Evolutionary conservation across 2,329 filamentous ascomycete species (phyloP), one percentile per base, ranked within the genome.

Genomic region (Meredithiella fracta): DNA sequence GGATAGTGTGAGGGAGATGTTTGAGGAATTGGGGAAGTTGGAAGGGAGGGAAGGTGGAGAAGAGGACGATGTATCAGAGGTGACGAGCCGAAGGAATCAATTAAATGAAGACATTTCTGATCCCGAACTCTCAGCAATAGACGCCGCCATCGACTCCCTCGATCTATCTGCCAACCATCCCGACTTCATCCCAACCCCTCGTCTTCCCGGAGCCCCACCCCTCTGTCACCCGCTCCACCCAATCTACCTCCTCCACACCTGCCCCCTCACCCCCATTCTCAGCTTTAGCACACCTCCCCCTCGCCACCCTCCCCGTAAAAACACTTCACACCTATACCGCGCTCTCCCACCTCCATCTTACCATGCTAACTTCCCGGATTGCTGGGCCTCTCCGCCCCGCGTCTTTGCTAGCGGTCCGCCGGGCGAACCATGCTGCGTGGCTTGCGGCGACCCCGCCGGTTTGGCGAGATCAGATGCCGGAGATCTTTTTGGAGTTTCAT

Each of bases 381-480:
- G 29, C 42, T 26, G 42, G 51, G 2, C 47, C 49, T 29, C 52
- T 40, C 29, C 42, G 40, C 3, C 20, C 23, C 52, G 55, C 54
- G 23, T 29, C 53, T n/a, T 37, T 57, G 17, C 47, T 58, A 22
- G 52, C 55, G 6, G 17, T 31, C 4, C 54, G 54, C 22, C 54
- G 55, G 26, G 26, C 31, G 6, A 55, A 52, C 22, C 53, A 58
- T 38, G 31, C 49, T 14, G 1, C 53, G 2, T 58, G 57, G 57
- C 31, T 58, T 9, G 23, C 42, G 14, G 47, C 29, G 56, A 59
- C 59, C 7, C 47, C 26, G 2, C 65, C 67, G 7, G 65, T 69
- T 23, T 79, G 72, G 73, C 72, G 78, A 29, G 42, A 66, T 3
- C 77, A 81, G 60, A 84, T 83, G 78, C 69, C 73, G 34, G 65